phyloP scores from a whole-genome alignment of 495 filamentous ascomycete species.

The Neurospora sp. region DNA sequence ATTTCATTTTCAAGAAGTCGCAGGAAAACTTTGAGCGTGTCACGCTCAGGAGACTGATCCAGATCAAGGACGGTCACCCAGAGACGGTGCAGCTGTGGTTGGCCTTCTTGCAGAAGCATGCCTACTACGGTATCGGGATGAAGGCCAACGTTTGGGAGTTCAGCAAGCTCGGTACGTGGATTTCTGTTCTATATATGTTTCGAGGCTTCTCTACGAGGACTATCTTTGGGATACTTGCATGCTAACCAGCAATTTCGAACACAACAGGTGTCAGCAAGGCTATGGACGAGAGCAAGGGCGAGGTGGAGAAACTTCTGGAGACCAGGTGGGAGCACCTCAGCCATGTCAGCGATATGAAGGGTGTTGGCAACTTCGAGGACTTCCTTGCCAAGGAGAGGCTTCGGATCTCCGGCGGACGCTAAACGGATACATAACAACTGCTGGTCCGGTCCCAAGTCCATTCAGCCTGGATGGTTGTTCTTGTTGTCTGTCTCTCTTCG shows the following conservation, averaged over 20 bases:
- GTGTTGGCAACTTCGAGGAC: slow-evolving; percentile 45
- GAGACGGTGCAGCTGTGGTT: slow-evolving; percentile 86
- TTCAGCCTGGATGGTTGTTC: background rate
- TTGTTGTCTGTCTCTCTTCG: background rate
- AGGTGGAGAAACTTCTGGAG: slow-evolving; percentile 50
- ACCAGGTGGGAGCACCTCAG: slow-evolving; percentile 56
- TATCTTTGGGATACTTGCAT: background rate
- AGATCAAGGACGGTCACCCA: slow-evolving; percentile 86
- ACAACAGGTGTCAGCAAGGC: slow-evolving; percentile 51
- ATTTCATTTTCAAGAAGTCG: slow-evolving; percentile 92
- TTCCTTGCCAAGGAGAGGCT: slow-evolving; percentile 43
- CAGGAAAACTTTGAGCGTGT: slow-evolving; percentile 96
- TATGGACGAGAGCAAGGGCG: slow-evolving; percentile 51
- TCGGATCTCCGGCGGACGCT: slow-evolving; percentile 20
- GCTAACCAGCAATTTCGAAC: background rate
- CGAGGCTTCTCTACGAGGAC: background rate
- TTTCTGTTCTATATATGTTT: no score
- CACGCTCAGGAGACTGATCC: slow-evolving; percentile 76
- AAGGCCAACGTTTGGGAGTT: slow-evolving; percentile 96
- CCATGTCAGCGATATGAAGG: slow-evolving; percentile 39
- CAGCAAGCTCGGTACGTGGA: slow-evolving; percentile 51
- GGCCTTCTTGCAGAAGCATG: slow-evolving; percentile 79
- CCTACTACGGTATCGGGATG: slow-evolving; percentile 93
- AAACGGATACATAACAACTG: slow-evolving; percentile 5
- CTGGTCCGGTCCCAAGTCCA: background rate